Conservation (phyloP, 352 stramenopile species). For the Pelagophyceae sp. region DNA sequence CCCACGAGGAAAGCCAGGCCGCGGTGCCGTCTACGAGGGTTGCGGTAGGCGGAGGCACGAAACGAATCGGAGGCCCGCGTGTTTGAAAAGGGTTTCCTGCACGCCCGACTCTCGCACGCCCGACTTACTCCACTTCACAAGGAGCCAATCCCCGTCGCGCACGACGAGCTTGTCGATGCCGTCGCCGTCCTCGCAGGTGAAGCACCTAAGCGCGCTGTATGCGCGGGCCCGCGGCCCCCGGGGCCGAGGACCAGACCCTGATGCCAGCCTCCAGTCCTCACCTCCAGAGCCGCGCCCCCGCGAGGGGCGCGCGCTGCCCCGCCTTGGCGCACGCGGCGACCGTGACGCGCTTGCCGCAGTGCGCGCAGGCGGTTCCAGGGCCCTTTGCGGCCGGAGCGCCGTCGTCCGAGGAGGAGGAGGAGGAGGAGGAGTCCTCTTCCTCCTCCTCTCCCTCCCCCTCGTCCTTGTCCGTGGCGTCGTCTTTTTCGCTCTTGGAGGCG, state of each 20-base stretch:
- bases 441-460: not conserved
- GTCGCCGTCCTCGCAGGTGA: not conserved
- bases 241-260: no score
- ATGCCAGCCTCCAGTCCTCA: not conserved
- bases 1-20: not conserved
- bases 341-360: not conserved
- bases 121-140: not conserved
- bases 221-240: no score
- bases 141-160: not conserved
- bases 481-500: not conserved
- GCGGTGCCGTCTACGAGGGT: not conserved
- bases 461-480: not conserved
- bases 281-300: not conserved
- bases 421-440: no score
- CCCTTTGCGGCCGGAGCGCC: no score
- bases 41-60: not conserved
- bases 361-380: no score
- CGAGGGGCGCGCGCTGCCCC: not conserved
- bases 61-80: not conserved
- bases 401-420: no score
- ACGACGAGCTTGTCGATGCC: not conserved
- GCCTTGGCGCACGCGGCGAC: not conserved
- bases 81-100: no score
- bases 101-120: no score
- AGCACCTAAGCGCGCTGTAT: no score